phyloP scores from a whole-genome alignment of 345 rosid genomes.

The Eucalyptus regnans region DNA sequence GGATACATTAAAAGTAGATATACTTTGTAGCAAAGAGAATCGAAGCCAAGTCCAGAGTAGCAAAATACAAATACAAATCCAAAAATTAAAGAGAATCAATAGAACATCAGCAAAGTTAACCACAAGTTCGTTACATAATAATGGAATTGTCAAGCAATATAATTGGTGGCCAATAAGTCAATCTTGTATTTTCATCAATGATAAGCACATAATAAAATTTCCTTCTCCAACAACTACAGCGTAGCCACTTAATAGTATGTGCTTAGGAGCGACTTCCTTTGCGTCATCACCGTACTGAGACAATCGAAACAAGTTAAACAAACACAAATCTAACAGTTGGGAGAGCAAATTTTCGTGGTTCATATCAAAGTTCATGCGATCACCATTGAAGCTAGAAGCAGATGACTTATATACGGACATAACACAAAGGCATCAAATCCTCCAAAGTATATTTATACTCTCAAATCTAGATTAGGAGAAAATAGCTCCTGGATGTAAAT shows the following conservation, averaged over 20 bases:
- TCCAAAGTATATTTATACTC: neutral
- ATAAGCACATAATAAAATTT: neutral
- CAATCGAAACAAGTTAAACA: neutral
- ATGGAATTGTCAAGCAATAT: neutral
- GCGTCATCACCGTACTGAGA: accelerated
- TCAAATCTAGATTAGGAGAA: neutral
- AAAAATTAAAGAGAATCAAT: too few species aligned
- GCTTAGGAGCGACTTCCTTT: neutral
- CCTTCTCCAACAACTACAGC: neutral
- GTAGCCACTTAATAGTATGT: neutral
- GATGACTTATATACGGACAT: neutral
- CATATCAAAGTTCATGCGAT: accelerated
- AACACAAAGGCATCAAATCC: neutral
- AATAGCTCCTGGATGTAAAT: neutral
- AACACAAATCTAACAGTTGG: neutral
- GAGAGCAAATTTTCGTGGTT: neutral
- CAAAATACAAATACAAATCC: neutral
- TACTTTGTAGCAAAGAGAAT: too few species aligned
- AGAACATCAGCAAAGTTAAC: neutral
- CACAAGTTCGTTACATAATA: too few species aligned
- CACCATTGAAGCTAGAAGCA: accelerated
- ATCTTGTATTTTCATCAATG: neutral
- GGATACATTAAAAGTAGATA: too few species aligned
- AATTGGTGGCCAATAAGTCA: neutral
- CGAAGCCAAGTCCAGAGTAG: neutral